Percentiles rank a stretch among this genome's conserved stretches.
These are phyloP conservation scores for Annulohypoxylon moriforme DNA, from an alignment of 495 filamentous ascomycete species.

Conservation along the genomic window DNA sequence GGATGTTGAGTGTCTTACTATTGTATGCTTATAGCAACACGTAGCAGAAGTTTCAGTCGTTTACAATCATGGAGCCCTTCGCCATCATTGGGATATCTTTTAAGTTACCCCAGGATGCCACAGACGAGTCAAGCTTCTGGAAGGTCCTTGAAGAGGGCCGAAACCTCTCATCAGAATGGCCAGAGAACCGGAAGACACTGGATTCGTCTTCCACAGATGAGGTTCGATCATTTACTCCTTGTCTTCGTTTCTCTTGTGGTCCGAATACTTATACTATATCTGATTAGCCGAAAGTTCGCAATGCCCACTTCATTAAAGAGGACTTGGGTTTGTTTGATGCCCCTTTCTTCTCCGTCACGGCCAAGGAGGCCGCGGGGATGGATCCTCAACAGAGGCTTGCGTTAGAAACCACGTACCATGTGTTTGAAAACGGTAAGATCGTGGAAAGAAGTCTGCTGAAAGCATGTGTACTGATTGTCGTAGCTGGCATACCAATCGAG, in stretches of 20 bases:
- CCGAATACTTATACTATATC: background rate
- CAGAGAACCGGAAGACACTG: background rate
- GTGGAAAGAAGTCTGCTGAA: background rate
- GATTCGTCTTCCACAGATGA: background rate
- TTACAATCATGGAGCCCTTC: background rate
- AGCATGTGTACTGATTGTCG: background rate
- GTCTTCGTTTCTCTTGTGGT: background rate
- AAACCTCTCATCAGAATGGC: background rate
- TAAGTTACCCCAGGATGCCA: background rate
- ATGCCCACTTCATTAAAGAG: constrained; percentile 30
- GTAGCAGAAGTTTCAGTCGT: background rate
- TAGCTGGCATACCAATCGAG: constrained; percentile 53
- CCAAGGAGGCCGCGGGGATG: constrained; percentile 60
- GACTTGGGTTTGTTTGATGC: constrained; percentile 60
- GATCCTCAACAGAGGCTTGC: constrained; percentile 1
- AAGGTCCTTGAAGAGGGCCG: background rate
- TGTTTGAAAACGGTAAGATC: constrained; percentile 56
- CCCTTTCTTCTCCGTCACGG: constrained; percentile 65
- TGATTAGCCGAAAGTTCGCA: background rate
- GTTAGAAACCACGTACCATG: constrained; percentile 53
- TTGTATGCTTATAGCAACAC: background rate
- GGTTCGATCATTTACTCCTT: background rate
- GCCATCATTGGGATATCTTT: background rate
- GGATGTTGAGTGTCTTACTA: background rate
- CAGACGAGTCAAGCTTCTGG: background rate